Base-by-base conservation (phyloP, 202 grass and related monocot genomes). In the Carex arenaria region DNA sequence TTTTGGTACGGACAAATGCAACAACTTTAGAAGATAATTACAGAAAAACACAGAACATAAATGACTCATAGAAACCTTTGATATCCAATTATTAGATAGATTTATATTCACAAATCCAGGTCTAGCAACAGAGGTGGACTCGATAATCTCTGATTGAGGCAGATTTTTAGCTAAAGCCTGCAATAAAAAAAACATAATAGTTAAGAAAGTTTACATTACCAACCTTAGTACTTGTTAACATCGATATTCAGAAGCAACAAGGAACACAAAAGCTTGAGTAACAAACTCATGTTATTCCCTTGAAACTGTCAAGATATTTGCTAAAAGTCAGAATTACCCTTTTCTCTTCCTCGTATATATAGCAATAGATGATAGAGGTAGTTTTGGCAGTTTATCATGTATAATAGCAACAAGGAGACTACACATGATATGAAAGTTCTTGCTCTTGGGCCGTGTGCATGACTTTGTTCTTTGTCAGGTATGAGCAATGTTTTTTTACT, bases 51-150 rank as follows among this genome's bases (percentile, higher is more conserved):
- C 4, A 38, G 28, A 80, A 61, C 3, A 81, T 63, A 73, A 84
- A 86, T 18, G 43, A 82, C 18, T 70, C 6, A 70, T 49, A 4
- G 67, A 84, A 34, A 95, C 96, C 96, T 99, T 87, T 67, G 93
- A 86, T 69, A 99, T 87, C 93, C 96, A 99, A 82, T 53, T 80
- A 60, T 90, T 90, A 10, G 96, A 99, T 73, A 99, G 81, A 55
- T 83, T 56, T 74, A 99, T 96, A 87, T 99, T 99, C 52, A 99
- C 96, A 88, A 96, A 99, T 68, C 96, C 96, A 89, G 96, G 96
- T 73, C 96, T 91, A 73, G 96, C 96, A 45, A 96, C 90, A 83
- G 93, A 93, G 36, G 93, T 88, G 55, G 96, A 99, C 84, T 92
- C 91, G 20, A 99, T 92, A 61, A 99, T 90, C 26, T 96, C 93